Conservation (phyloP, 768 basidiomycete genomes). For the Scleroderma bovista region DNA sequence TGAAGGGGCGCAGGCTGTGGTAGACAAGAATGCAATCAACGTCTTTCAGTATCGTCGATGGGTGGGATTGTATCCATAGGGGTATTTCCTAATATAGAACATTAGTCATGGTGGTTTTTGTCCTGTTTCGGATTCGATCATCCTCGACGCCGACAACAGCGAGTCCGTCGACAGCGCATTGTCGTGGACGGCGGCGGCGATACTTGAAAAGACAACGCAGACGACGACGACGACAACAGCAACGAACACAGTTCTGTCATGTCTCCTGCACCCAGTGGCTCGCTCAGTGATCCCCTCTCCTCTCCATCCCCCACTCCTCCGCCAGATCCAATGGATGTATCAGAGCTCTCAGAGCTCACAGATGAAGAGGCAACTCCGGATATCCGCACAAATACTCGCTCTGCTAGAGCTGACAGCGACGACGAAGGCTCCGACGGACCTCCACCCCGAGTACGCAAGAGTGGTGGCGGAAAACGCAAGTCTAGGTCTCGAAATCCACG, state of each 20-base stretch:
- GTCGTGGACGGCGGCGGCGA: neutral
- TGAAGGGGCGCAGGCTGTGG: conserved; percentile 48
- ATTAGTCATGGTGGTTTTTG: neutral
- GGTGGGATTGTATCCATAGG: conserved; percentile 29
- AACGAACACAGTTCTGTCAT: neutral
- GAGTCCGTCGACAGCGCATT: neutral
- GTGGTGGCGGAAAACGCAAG: conserved; percentile 3
- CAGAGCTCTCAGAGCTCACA: conserved; percentile 79
- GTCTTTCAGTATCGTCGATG: conserved; percentile 53
- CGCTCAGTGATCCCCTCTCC: conserved; percentile 60
- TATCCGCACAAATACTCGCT: conserved; percentile 21
- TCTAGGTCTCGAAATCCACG: conserved; percentile 7
- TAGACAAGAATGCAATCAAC: conserved; percentile 47
- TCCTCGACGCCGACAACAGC: neutral
- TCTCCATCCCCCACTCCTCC: conserved; percentile 54
- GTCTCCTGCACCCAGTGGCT: conserved; percentile 44
- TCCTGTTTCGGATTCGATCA: neutral
- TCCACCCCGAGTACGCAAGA: conserved; percentile 14
- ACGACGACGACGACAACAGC: neutral
- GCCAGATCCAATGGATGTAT: conserved; percentile 40
- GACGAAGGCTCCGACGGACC: conserved; percentile 10
- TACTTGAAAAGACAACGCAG: neutral
- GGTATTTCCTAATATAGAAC: neutral
- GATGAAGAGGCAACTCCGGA: conserved; percentile 28
- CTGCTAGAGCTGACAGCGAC: conserved; percentile 13